phyloP scores from a whole-genome alignment of 2,329 filamentous ascomycete genomes.

The Exophiala sp. region DNA sequence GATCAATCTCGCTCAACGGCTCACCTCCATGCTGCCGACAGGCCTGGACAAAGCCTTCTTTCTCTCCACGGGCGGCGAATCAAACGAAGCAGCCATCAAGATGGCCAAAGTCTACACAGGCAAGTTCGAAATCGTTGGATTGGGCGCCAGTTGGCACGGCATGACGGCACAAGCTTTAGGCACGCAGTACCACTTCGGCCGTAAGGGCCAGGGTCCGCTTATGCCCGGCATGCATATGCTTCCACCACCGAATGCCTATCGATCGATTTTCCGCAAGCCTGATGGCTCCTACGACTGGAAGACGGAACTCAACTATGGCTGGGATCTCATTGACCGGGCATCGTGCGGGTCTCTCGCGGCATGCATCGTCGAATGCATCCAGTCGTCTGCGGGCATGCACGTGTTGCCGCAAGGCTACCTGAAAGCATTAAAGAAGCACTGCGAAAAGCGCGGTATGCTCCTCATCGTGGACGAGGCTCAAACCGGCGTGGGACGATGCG shows the following conservation, averaged over 20 bases:
- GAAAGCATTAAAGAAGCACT: slow-evolving; percentile 52
- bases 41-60: slow-evolving; percentile 57
- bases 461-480: slow-evolving; percentile 61
- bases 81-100: slow-evolving; percentile 61
- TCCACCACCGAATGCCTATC: slow-evolving; percentile 59
- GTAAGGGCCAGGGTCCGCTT: slow-evolving; percentile 45
- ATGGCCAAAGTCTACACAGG: slow-evolving; percentile 63
- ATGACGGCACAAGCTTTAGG: slow-evolving; percentile 53
- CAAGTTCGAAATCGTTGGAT: slow-evolving; percentile 62
- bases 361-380: slow-evolving; percentile 60
- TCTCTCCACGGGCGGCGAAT: slow-evolving; percentile 56
- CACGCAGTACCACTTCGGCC: slow-evolving; percentile 54
- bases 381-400: slow-evolving; percentile 59
- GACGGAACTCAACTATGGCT: slow-evolving; percentile 61
- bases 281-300: slow-evolving; percentile 65
- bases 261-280: slow-evolving; percentile 57
- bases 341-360: slow-evolving; percentile 61
- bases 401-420: slow-evolving; percentile 59
- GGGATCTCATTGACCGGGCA: slow-evolving; percentile 57
- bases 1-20: slow-evolving; percentile 50
- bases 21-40: slow-evolving; percentile 48
- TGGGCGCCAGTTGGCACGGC: slow-evolving; percentile 60
- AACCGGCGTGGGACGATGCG: slow-evolving; percentile 55
- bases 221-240: slow-evolving; percentile 58
- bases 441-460: slow-evolving; percentile 54